phyloP scores from a whole-genome alignment of 108 stramenopile genomes.

The Fistulifera solaris region DNA sequence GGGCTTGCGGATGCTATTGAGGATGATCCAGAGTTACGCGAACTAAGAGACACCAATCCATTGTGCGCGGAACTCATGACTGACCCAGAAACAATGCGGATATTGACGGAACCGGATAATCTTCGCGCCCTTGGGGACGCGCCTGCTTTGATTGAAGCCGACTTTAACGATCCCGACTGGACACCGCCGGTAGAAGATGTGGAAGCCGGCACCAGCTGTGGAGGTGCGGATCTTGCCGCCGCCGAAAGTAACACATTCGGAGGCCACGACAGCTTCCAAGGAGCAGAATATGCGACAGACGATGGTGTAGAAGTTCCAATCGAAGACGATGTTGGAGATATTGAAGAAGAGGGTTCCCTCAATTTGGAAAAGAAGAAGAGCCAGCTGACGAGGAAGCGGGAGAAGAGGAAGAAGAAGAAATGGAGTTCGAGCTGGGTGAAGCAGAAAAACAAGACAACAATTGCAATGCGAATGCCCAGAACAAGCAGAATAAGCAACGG shows the following conservation, averaged over 20 bases:
- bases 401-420: constrained; percentile 17
- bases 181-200: constrained; percentile 15
- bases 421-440: constrained; percentile 21
- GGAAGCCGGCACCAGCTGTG: constrained; percentile 6
- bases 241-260: not conserved
- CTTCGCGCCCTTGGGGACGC: constrained; percentile 40
- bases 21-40: constrained; percentile 28
- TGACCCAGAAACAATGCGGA: constrained; percentile 43
- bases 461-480: constrained; percentile 1
- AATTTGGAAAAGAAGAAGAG: constrained; percentile 1
- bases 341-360: constrained; percentile 1
- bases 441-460: constrained; percentile 6
- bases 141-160: constrained; percentile 31
- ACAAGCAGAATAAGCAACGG: constrained; percentile 16
- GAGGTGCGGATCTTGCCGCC: not conserved
- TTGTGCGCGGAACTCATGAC: constrained; percentile 38
- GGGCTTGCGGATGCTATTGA: constrained; percentile 39
- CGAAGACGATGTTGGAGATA: constrained; percentile 11
- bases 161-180: constrained; percentile 32
- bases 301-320: constrained; percentile 3
- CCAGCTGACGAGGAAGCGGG: constrained; percentile 10
- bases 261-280: not conserved
- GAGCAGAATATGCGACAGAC: not conserved
- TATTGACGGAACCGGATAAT: constrained; percentile 47
- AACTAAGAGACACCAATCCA: constrained; percentile 36